Evolutionary conservation across 192 early-diverging fungal species (phyloP).

Genomic region (Lobosporangium transversale): DNA sequence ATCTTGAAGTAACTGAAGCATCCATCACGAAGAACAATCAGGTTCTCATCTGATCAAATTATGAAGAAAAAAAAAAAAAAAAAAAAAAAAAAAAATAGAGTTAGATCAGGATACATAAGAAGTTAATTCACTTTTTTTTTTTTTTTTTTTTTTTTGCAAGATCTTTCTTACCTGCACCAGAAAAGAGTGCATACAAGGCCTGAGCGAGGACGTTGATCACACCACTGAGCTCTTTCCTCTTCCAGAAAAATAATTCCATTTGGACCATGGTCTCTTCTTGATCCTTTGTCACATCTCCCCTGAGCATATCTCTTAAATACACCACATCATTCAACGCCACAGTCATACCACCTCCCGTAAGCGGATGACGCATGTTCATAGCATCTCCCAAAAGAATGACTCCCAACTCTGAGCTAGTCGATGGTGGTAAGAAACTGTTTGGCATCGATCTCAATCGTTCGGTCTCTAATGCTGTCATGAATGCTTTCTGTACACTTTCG

Average conservation of each 20-base stretch:
- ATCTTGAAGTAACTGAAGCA: slow-evolving; percentile 90
- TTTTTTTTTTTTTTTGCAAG: too few species aligned
- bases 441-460: slow-evolving; percentile 87
- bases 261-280: slow-evolving; percentile 61
- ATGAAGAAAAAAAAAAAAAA: background rate
- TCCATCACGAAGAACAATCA: slow-evolving; percentile 80
- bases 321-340: slow-evolving; percentile 94
- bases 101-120: background rate
- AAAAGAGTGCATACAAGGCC: slow-evolving; percentile 92
- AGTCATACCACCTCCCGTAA: slow-evolving; percentile 98
- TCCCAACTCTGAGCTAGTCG: slow-evolving; percentile 75
- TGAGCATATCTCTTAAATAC: slow-evolving; percentile 70
- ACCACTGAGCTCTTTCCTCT: slow-evolving; percentile 71
- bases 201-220: slow-evolving; percentile 93
- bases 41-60: slow-evolving; percentile 64
- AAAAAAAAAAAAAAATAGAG: background rate
- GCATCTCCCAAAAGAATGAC: slow-evolving; percentile 93
- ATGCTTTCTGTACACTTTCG: slow-evolving; percentile 62
- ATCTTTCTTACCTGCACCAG: slow-evolving; percentile 71
- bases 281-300: slow-evolving; percentile 53
- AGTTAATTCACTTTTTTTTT: too few species aligned
- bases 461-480: slow-evolving; percentile 75
- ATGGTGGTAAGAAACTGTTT: slow-evolving; percentile 89
- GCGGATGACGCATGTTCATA: slow-evolving; percentile 94
- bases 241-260: slow-evolving; percentile 80